A percentile compares a stretch with the other conserved stretches of the same genome.
Conservation (phyloP, 306 rosid genomes). For the Mimosa bimucronata region DNA sequence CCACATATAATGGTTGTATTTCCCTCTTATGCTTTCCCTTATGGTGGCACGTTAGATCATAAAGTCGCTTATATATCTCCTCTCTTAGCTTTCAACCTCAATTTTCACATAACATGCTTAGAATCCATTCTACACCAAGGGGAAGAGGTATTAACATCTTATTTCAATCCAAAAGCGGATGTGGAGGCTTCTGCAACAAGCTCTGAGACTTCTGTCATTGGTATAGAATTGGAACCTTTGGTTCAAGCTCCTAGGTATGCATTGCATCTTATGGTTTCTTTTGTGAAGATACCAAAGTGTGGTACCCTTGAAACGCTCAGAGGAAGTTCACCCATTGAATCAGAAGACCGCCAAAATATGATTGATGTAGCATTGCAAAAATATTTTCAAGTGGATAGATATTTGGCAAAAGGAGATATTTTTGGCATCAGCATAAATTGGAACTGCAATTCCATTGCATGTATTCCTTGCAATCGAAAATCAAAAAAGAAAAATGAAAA, state of each 20-base stretch:
- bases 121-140: conserved; percentile 66
- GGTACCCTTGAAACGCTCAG: conserved; percentile 76
- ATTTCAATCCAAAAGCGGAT: conserved; percentile 59
- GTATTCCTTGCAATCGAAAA: conserved; percentile 72
- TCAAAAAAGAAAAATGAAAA: conserved; percentile 41
- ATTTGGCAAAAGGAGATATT: conserved; percentile 75
- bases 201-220: conserved; percentile 44
- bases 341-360: conserved; percentile 75
- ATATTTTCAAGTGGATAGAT: conserved; percentile 83
- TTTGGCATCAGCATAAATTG: conserved; percentile 68
- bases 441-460: conserved; percentile 71
- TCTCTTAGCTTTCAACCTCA: conserved; percentile 75
- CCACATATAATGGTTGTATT: conserved; percentile 61
- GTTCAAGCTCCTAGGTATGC: conserved; percentile 63
- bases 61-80: conserved; percentile 81
- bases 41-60: conserved; percentile 35
- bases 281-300: conserved; percentile 82
- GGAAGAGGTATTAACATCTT: conserved; percentile 59
- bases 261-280: conserved; percentile 80
- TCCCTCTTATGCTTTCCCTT: conserved; percentile 65
- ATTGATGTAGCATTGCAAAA: conserved; percentile 75
- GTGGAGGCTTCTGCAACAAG: conserved; percentile 40
- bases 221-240: conserved; percentile 57
- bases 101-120: conserved; percentile 76
- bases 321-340: conserved; percentile 63